A percentile compares a stretch with the other conserved stretches of the same genome.
These are phyloP conservation scores for Yamadazyma taylorii DNA, from an alignment of 1,139 yeast genomes.

Conservation along the genomic window DNA sequence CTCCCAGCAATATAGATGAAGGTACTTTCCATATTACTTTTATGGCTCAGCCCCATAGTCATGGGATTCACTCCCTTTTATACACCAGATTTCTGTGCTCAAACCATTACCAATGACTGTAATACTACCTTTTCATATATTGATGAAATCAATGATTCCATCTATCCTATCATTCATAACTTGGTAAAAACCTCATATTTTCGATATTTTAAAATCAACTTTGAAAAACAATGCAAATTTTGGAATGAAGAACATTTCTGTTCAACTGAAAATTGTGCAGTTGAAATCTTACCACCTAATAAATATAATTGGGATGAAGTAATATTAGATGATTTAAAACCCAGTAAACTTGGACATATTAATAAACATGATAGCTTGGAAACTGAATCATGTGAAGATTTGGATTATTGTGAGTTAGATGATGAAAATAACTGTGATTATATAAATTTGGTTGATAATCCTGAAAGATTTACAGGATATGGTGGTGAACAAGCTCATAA, in stretches of 20 bases:
- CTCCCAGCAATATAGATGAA: no score
- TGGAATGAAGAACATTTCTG: slow-evolving; percentile 86
- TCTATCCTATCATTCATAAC: slow-evolving; percentile 51
- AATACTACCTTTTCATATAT: slow-evolving; percentile 50
- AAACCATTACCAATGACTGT: slow-evolving; percentile 47
- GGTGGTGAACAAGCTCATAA: slow-evolving; percentile 89
- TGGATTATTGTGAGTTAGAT: slow-evolving; percentile 63
- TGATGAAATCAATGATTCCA: slow-evolving; percentile 34
- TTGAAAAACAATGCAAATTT: slow-evolving; percentile 86
- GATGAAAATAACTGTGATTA: slow-evolving; percentile 68
- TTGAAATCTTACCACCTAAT: slow-evolving; percentile 57
- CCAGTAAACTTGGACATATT: slow-evolving; percentile 23
- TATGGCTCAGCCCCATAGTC: no score
- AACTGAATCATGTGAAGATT: slow-evolving; percentile 26
- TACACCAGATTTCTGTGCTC: slow-evolving; percentile 48
- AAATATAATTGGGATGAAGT: slow-evolving; percentile 60
- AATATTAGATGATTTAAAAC: slow-evolving; percentile 66
- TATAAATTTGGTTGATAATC: slow-evolving; percentile 83
- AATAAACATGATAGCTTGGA: slow-evolving; percentile 22
- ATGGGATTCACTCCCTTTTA: slow-evolving; percentile 37
- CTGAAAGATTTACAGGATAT: slow-evolving; percentile 96
- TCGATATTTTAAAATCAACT: slow-evolving; percentile 81
- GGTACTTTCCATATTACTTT: no score
- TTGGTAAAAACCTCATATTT: slow-evolving; percentile 74
- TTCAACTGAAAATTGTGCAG: slow-evolving; percentile 92